phyloP scores from a whole-genome alignment of 768 basidiomycete species.

The Psilocybe cubensis region DNA sequence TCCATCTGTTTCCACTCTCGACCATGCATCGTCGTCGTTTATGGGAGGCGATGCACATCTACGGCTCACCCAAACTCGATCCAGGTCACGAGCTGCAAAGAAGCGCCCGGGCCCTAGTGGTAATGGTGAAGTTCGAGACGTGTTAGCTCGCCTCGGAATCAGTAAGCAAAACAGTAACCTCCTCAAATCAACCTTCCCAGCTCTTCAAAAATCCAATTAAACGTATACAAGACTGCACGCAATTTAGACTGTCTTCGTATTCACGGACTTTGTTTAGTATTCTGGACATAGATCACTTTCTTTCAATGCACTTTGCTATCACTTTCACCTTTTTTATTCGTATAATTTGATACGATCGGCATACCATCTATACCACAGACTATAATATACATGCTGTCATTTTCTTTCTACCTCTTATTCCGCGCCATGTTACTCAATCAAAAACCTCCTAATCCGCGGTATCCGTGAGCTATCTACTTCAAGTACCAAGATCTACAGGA shows the following conservation, averaged over 20 bases:
- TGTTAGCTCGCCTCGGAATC: slow-evolving; percentile 82
- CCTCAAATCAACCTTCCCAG: slow-evolving; percentile 74
- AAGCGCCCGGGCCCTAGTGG: slow-evolving; percentile 52
- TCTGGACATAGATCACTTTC: background rate
- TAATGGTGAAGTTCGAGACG: slow-evolving; percentile 77
- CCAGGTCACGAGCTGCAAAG: slow-evolving; percentile 54
- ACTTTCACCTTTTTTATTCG: background rate
- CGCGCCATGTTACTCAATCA: no score
- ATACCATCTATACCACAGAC: no score
- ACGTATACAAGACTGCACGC: background rate
- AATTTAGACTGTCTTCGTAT: background rate
- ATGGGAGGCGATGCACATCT: slow-evolving; percentile 37
- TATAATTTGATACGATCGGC: no score
- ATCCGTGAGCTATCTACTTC: no score
- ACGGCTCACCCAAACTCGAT: slow-evolving; percentile 54
- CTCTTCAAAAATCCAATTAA: slow-evolving; percentile 28
- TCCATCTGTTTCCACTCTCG: slow-evolving; percentile 78
- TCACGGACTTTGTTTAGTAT: background rate
- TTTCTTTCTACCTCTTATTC: no score
- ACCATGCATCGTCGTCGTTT: slow-evolving; percentile 64
- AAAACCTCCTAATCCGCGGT: no score
- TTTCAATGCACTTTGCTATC: background rate
- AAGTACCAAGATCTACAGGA: no score
- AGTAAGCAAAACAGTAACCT: slow-evolving; percentile 69
- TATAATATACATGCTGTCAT: no score